Evolutionary conservation across 495 filamentous ascomycete species (phyloP), one percentile per base, ranked within the genome.

Genomic region (Poronia punctata): DNA sequence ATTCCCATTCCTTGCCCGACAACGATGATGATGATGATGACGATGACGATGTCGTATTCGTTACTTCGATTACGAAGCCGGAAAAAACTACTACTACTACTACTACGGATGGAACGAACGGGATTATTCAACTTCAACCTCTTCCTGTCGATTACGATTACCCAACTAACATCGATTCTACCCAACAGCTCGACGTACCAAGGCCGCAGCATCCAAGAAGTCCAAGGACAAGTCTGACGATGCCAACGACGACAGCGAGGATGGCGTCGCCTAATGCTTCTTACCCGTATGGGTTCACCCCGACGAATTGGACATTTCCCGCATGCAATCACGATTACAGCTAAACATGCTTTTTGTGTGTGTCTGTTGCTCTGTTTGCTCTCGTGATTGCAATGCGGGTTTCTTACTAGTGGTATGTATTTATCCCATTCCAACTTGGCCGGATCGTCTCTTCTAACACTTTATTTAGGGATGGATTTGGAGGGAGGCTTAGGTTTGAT

Each of bases 81-180:
- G n/a, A n/a, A n/a, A n/a, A n/a, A n/a, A n/a, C n/a, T n/a, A n/a
- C n/a, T n/a, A n/a, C n/a, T n/a, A n/a, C n/a, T n/a, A n/a, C n/a
- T n/a, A n/a, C n/a, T n/a, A n/a, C n/a, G n/a, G n/a, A n/a, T n/a
- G n/a, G n/a, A n/a, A n/a, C n/a, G n/a, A n/a, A n/a, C n/a, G n/a
- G n/a, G n/a, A n/a, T n/a, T n/a, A n/a, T n/a, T n/a, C n/a, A n/a
- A n/a, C n/a, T n/a, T n/a, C n/a, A n/a, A n/a, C n/a, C n/a, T n/a
- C n/a, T n/a, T n/a, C n/a, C n/a, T n/a, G n/a, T n/a, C n/a, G n/a
- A n/a, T n/a, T n/a, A n/a, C n/a, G n/a, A n/a, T n/a, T n/a, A n/a
- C n/a, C n/a, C 49, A 50, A 49, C 55, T 59, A 59, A 59, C 49
- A 49, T 49, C 35, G 37, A 34, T 21, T 56, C 51, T 32, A 46